Evolutionary conservation across 495 filamentous ascomycete genomes (phyloP).

Genomic region (Penicillium soppii): DNA sequence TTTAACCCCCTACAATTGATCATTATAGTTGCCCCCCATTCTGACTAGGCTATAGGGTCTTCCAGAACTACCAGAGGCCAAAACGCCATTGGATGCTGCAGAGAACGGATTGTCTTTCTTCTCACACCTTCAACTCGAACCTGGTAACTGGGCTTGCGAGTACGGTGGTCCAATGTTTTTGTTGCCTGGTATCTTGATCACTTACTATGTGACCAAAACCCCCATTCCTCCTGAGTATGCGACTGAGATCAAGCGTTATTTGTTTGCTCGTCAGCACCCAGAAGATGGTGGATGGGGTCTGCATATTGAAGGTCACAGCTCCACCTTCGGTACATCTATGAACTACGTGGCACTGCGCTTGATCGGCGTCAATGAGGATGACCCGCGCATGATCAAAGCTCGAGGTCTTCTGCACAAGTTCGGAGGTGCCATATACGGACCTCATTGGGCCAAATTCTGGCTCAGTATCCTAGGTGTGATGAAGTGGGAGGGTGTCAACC

Average conservation of each 20-base stretch:
- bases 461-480: constrained; percentile 78
- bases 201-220: constrained; percentile 90
- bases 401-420: constrained; percentile 78
- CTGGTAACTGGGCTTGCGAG: constrained; percentile 95
- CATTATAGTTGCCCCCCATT: background rate
- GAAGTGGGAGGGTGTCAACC: constrained; percentile 91
- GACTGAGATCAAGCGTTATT: constrained; percentile 90
- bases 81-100: constrained; percentile 71
- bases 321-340: constrained; percentile 84
- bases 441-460: constrained; percentile 97
- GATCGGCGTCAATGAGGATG: constrained; percentile 84
- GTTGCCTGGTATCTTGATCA: constrained; percentile 77
- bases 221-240: constrained; percentile 77
- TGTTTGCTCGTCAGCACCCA: constrained; percentile 82
- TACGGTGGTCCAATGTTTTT: constrained; percentile 93
- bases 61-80: constrained; percentile 66
- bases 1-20: background rate
- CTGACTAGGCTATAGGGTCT: constrained; percentile 54
- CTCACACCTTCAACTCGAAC: constrained; percentile 80
- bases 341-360: constrained; percentile 86
- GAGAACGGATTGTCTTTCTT: constrained; percentile 88
- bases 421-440: constrained; percentile 79
- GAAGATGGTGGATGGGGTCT: constrained; percentile 96
- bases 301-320: constrained; percentile 93
- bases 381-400: constrained; percentile 84